These are phyloP conservation scores for Trichocladium antarcticum DNA, from an alignment of 495 filamentous ascomycete species.

Conservation along the genomic window DNA sequence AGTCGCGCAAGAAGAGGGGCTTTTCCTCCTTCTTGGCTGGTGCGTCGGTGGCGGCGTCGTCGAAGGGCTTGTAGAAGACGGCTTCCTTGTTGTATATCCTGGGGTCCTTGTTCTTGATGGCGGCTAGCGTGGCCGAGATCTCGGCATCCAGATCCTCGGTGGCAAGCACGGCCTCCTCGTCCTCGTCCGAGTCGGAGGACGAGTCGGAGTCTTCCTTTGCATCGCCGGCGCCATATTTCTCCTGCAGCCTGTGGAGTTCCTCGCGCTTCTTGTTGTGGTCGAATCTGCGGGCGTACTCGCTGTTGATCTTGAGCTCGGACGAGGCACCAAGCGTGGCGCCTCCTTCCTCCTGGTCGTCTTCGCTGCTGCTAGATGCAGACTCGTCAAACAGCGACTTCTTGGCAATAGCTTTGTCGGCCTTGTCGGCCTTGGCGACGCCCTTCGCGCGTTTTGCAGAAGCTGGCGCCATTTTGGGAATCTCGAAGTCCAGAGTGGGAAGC, in stretches of 20 bases:
- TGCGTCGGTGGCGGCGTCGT: constrained; percentile 42
- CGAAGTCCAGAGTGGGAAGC: neutral
- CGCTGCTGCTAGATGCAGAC: constrained; percentile 34
- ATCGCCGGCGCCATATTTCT: constrained; percentile 64
- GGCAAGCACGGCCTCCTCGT: constrained; percentile 75
- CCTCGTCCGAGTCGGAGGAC: constrained; percentile 69
- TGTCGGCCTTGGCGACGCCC: constrained; percentile 1
- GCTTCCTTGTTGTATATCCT: constrained; percentile 69
- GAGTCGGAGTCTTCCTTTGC: constrained; percentile 42
- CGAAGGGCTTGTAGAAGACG: constrained; percentile 62
- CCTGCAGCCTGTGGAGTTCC: constrained; percentile 76
- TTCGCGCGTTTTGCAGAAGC: constrained; percentile 12
- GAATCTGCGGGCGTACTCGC: constrained; percentile 79
- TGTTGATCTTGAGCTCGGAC: constrained; percentile 67
- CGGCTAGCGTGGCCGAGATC: constrained; percentile 71
- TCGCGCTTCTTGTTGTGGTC: constrained; percentile 95
- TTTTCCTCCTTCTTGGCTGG: constrained; percentile 55
- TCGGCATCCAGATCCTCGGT: constrained; percentile 75
- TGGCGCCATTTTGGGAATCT: constrained; percentile 8
- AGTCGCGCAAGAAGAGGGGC: constrained; percentile 77
- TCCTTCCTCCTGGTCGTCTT: constrained; percentile 47
- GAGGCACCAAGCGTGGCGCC: constrained; percentile 42
- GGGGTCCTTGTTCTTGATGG: constrained; percentile 82
- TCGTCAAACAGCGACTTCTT: constrained; percentile 27
- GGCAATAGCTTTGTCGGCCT: neutral